These are phyloP conservation scores for Psilocybe mexicana DNA, from an alignment of 1,284 basidiomycete genomes.

Conservation along the genomic window DNA sequence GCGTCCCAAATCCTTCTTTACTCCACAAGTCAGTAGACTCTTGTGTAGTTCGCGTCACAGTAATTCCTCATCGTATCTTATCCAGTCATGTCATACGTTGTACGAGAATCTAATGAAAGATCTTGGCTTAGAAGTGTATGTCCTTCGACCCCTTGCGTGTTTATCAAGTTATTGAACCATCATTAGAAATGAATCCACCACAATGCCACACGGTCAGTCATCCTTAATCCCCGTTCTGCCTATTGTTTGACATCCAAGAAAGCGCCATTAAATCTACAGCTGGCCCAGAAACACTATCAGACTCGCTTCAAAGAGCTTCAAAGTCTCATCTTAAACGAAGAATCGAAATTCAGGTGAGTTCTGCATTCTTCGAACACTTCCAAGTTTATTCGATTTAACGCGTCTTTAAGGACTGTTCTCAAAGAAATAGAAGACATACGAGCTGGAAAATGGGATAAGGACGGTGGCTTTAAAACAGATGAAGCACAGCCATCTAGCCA, in stretches of 20 bases:
- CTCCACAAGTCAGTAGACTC: constrained; percentile 32
- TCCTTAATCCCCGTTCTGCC: background rate
- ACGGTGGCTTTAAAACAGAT: constrained; percentile 41
- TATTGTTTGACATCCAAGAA: background rate
- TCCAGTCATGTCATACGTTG: constrained; percentile 65
- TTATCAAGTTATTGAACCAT: constrained; percentile 1
- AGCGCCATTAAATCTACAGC: constrained; percentile 55
- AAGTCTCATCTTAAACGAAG: constrained; percentile 67
- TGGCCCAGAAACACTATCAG: constrained; percentile 75
- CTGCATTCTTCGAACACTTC: background rate
- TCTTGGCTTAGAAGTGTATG: constrained; percentile 68
- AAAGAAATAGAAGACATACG: constrained; percentile 77
- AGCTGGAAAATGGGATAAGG: constrained; percentile 65
- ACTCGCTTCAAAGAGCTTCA: constrained; percentile 72
- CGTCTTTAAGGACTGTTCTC: constrained; percentile 47
- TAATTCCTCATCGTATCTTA: background rate
- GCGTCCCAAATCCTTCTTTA: constrained; percentile 66
- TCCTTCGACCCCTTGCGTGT: constrained; percentile 9
- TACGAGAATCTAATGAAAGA: constrained; percentile 71
- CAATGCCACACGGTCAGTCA: constrained; percentile 40
- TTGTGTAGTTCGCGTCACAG: background rate
- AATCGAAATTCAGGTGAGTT: constrained; percentile 74
- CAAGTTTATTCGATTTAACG: background rate
- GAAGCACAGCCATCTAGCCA: constrained; percentile 3
- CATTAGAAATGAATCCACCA: constrained; percentile 40